Conservation (phyloP, 495 filamentous ascomycete species). For the Neurospora sp. region DNA sequence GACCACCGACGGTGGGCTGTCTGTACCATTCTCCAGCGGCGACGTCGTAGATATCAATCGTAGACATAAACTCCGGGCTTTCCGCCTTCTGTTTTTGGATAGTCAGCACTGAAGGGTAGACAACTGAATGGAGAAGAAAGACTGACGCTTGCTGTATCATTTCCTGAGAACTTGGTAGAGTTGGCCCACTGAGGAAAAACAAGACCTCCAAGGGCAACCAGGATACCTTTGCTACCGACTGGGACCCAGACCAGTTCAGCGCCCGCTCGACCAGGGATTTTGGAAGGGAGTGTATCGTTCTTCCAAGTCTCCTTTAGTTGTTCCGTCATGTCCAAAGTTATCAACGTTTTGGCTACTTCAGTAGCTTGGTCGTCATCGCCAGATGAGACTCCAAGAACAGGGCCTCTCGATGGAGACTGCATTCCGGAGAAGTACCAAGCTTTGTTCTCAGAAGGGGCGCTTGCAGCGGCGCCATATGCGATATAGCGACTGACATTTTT, state of each 20-base stretch:
- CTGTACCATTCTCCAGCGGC: constrained; percentile 46
- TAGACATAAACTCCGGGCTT: constrained; percentile 53
- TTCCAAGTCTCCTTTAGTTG: constrained; percentile 42
- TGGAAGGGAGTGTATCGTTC: constrained; percentile 43
- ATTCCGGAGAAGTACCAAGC: constrained; percentile 64
- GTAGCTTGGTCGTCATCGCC: constrained; percentile 26
- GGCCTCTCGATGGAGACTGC: constrained; percentile 11
- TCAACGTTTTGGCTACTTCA: constrained; percentile 39
- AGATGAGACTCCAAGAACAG: constrained; percentile 13
- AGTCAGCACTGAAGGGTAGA: constrained; percentile 5
- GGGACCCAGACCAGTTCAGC: constrained; percentile 64
- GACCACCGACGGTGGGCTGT: constrained; percentile 50
- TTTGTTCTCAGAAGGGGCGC: constrained; percentile 59
- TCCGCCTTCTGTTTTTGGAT: constrained; percentile 19
- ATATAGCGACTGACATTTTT: constrained; percentile 49
- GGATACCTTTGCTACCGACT: constrained; percentile 48
- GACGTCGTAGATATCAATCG: constrained; percentile 61
- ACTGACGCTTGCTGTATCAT: constrained; percentile 36
- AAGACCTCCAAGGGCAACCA: constrained; percentile 62
- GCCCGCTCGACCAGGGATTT: constrained; percentile 45
- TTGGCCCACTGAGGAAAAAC: constrained; percentile 36
- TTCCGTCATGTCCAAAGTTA: constrained; percentile 48
- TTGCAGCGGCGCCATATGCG: constrained; percentile 52
- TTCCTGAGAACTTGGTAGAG: constrained; percentile 14
- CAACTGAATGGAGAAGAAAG: background rate